Conservation (phyloP, 108 stramenopile species). For the Nitzschia sp. region DNA sequence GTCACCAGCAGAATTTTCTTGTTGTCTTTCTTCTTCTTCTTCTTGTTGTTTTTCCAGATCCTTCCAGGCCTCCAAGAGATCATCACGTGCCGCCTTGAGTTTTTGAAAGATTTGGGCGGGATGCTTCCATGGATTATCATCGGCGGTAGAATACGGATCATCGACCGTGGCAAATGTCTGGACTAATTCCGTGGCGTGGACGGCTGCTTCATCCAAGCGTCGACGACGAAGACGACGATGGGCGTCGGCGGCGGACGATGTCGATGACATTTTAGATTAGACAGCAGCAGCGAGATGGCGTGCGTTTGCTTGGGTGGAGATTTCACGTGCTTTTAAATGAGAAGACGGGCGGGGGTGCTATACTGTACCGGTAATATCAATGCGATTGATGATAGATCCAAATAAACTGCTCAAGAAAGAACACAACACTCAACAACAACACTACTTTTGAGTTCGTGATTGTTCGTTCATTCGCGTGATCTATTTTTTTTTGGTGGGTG, state of each 20-base stretch:
- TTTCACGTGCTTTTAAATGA: no score
- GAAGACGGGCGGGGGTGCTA: no score
- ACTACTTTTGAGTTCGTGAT: no score
- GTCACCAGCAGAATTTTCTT: neutral
- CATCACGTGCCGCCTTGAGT: slow-evolving; percentile 18
- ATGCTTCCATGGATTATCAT: slow-evolving; percentile 34
- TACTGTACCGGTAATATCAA: no score
- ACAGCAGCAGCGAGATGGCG: neutral
- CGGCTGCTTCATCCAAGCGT: neutral
- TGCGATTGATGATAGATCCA: no score
- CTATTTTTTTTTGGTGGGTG: no score
- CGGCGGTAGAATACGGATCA: neutral
- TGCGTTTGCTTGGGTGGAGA: no score
- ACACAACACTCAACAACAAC: no score
- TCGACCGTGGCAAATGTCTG: neutral
- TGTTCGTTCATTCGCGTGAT: no score
- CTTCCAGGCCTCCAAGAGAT: slow-evolving; percentile 24
- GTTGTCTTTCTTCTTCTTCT: neutral
- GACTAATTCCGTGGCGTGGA: neutral
- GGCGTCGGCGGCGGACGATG: no score
- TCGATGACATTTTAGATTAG: neutral
- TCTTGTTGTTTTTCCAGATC: neutral
- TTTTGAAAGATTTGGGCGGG: slow-evolving; percentile 28
- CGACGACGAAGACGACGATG: neutral
- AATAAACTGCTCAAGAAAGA: no score